Conservation (phyloP, 164 flowering plant genomes). For the Brasenia schreberi region DNA sequence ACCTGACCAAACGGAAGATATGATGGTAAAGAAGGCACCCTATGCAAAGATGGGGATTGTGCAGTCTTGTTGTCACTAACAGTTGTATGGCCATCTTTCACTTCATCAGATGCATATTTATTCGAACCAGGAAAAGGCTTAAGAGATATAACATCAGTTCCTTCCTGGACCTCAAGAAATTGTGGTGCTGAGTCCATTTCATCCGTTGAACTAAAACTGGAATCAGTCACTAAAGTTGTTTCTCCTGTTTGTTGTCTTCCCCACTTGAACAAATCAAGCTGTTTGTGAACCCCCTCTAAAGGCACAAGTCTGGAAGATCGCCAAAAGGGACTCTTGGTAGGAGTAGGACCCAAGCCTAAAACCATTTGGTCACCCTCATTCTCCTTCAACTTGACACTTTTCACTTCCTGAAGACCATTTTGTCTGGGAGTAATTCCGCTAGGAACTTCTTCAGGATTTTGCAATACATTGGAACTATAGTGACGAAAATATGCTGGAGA, state of each 20-base stretch:
- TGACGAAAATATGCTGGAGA: constrained; percentile 99
- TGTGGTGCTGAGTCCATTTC: constrained; percentile 48
- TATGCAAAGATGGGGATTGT: constrained; percentile 43
- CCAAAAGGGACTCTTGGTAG: constrained; percentile 87
- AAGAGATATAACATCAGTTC: constrained; percentile 79
- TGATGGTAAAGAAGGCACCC: constrained; percentile 75
- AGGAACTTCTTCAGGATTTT: constrained; percentile 19
- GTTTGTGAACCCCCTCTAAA: constrained; percentile 48
- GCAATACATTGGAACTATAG: constrained; percentile 53
- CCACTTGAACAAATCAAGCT: constrained; percentile 35
- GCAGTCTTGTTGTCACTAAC: constrained; percentile 15
- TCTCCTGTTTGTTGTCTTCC: constrained; percentile 27
- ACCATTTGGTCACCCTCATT: constrained; percentile 67
- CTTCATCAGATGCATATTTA: constrained; percentile 21
- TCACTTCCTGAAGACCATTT: constrained; percentile 20
- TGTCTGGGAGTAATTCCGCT: constrained; percentile 12
- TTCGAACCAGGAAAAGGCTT: constrained; percentile 44
- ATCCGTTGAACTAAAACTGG: constrained; percentile 24
- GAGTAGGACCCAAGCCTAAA: constrained; percentile 72
- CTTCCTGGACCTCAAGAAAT: constrained; percentile 89
- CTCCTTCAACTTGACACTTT: constrained; percentile 28
- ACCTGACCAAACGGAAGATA: constrained; percentile 99
- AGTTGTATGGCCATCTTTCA: constrained; percentile 14
- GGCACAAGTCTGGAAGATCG: constrained; percentile 92
- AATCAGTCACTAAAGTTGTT: constrained; percentile 17